Percentiles rank a stretch among this genome's conserved stretches.
These are phyloP conservation scores for Coemansia sp. DNA, from an alignment of 192 early-diverging fungal species.

Conservation along the genomic window DNA sequence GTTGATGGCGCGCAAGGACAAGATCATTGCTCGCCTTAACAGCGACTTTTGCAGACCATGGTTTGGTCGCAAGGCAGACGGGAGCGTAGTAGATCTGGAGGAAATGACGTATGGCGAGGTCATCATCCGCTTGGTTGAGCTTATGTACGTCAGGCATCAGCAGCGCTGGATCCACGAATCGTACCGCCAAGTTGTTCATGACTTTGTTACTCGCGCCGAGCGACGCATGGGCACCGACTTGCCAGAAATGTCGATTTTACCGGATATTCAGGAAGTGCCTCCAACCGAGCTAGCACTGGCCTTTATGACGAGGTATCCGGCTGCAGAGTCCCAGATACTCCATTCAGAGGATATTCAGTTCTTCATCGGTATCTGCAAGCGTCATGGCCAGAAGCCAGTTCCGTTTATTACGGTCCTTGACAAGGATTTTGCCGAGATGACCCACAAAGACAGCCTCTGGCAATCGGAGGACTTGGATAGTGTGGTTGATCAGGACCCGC, in stretches of 20 bases:
- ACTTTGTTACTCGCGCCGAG: too few relatives aligned
- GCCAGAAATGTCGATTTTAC: not conserved
- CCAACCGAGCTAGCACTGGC: conserved; percentile 32
- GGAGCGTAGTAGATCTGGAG: too few relatives aligned
- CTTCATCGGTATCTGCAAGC: too few relatives aligned
- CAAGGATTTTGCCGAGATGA: conserved; percentile 85
- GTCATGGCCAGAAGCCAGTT: conserved; percentile 18
- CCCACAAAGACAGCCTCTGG: conserved; percentile 86
- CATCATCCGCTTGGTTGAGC: too few relatives aligned
- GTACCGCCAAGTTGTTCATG: too few relatives aligned
- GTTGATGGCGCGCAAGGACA: conserved; percentile 51
- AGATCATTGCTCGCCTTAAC: conserved; percentile 84
- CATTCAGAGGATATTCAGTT: too few relatives aligned
- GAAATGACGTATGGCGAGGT: too few relatives aligned
- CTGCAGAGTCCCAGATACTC: conserved; percentile 2
- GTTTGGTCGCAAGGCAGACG: too few relatives aligned
- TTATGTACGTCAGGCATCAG: too few relatives aligned
- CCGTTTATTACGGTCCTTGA: conserved; percentile 90
- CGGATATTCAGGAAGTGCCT: not conserved
- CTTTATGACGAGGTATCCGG: conserved; percentile 8
- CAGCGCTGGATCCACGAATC: too few relatives aligned
- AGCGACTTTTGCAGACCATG: conserved; percentile 9
- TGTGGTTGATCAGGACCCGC: conserved; percentile 79
- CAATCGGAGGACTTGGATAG: conserved; percentile 84
- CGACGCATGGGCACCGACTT: not conserved